These are phyloP conservation scores for Trichoderma gamsii DNA, from an alignment of 495 filamentous ascomycete species.

Conservation along the genomic window DNA sequence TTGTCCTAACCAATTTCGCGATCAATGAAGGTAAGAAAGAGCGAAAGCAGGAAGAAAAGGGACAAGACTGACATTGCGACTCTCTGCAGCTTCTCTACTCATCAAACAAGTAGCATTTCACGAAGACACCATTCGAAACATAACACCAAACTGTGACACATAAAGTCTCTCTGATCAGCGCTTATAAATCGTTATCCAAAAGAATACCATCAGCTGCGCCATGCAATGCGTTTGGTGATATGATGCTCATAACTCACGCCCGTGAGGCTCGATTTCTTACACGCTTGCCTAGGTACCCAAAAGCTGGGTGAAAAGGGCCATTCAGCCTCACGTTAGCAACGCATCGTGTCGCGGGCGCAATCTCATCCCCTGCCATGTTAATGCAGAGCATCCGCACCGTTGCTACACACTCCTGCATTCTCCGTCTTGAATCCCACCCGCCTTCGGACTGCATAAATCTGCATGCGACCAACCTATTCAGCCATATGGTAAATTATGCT, in stretches of 20 bases:
- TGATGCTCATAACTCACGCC: too few species aligned
- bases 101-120: neutral
- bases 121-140: neutral
- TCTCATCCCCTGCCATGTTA: conserved; percentile 4
- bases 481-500: neutral
- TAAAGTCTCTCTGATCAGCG: neutral
- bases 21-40: too few species aligned
- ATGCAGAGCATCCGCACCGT: conserved; percentile 10
- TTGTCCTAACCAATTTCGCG: too few species aligned
- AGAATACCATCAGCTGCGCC: neutral
- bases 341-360: neutral
- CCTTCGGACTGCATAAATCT: neutral
- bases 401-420: conserved; percentile 4
- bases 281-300: neutral
- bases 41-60: neutral
- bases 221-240: neutral
- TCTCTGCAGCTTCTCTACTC: too few species aligned
- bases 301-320: neutral
- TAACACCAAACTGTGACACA: neutral
- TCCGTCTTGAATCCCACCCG: neutral
- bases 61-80: too few species aligned
- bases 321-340: neutral
- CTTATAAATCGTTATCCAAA: neutral
- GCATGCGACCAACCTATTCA: neutral
- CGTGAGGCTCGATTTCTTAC: neutral